Base-by-base conservation (phyloP, 2,329 filamentous ascomycete species). In the Biscogniauxia mediterranea region DNA sequence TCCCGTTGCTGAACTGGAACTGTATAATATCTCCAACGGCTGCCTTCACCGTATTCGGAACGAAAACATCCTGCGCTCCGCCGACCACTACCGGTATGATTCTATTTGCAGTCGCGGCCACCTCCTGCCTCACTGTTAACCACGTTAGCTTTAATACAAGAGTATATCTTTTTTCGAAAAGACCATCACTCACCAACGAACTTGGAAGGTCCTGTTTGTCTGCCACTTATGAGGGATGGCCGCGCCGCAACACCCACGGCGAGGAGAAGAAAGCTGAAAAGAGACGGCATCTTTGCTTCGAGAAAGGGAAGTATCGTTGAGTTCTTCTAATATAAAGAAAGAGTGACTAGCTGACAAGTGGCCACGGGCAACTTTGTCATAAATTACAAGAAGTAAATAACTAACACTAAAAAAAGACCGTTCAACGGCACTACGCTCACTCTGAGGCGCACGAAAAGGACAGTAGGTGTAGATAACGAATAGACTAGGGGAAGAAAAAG, bases 1-100 rank as follows among this genome's bases (percentile, higher is more conserved):
- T 80, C 5, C 76, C 75, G 23, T 71, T 74, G 60, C 75, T 77
- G 69, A 80, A 80, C 57, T 80, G 77, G 63, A 80, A 80, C 55
- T 77, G 72, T 1, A 80, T 70, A 9, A 76, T 68, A n/a, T 79
- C 77, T 38, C 77, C 77, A 0, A 73, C 68, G 0, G 70, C 64
- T 1, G 76, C 77, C 21, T 57, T 61, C 13, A 79, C 64, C 3
- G 69, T 58, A 54, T 79, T 79, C 0, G 77, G 77, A 1, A 77
- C 71, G 52, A 77, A 78, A 1, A 72, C 71, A 55, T 74, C 73
- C 57, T 78, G 76, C 5, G 69, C 42, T 13, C 75, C 76, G 5
- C 76, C 76, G 1, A 78, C 75, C 0, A 78, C 69, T 5, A 78
- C 76, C 2, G 76, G 71, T 32, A 73, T 68, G 74, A 70, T 64